phyloP scores from a whole-genome alignment of 495 filamentous ascomycete species.

The Diplogelasinospora grovesii region DNA sequence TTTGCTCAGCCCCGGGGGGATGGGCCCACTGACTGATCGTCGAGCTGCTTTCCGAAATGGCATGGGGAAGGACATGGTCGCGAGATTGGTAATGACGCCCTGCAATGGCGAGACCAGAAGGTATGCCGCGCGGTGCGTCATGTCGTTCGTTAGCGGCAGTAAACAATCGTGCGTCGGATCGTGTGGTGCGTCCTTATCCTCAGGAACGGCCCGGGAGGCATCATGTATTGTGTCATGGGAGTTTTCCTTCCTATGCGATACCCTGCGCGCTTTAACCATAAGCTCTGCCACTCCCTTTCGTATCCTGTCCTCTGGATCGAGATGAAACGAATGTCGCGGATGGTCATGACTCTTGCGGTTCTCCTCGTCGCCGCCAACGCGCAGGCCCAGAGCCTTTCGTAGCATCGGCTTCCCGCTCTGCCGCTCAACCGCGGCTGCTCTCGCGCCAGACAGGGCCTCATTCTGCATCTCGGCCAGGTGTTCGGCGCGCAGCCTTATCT shows the following conservation, averaged over 20 bases:
- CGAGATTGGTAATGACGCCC: slow-evolving; percentile 52
- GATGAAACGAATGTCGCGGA: slow-evolving; percentile 17
- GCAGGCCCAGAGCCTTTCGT: slow-evolving; percentile 27
- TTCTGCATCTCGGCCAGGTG: slow-evolving; percentile 52
- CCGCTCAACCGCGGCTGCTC: slow-evolving; percentile 15
- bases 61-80: slow-evolving; percentile 45
- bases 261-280: slow-evolving; percentile 28
- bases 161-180: slow-evolving; percentile 15
- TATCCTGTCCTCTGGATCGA: slow-evolving; percentile 31
- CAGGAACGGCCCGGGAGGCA: too few species aligned
- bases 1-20: slow-evolving; percentile 5
- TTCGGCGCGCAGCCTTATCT: slow-evolving; percentile 61
- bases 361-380: slow-evolving; percentile 36
- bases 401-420: slow-evolving; percentile 17
- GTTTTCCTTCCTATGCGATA: too few species aligned
- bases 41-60: slow-evolving; percentile 13
- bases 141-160: slow-evolving; percentile 16
- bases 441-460: slow-evolving; percentile 24
- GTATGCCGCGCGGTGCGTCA: slow-evolving; percentile 48
- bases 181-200: slow-evolving; percentile 9
- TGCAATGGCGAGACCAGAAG: slow-evolving; percentile 77
- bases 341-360: slow-evolving; percentile 25
- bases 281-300: slow-evolving; percentile 35
- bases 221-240: too few species aligned
- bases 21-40: slow-evolving; percentile 10